Conservation (phyloP, 2,329 filamentous ascomycete genomes). For the Aspergillus uvarum region DNA sequence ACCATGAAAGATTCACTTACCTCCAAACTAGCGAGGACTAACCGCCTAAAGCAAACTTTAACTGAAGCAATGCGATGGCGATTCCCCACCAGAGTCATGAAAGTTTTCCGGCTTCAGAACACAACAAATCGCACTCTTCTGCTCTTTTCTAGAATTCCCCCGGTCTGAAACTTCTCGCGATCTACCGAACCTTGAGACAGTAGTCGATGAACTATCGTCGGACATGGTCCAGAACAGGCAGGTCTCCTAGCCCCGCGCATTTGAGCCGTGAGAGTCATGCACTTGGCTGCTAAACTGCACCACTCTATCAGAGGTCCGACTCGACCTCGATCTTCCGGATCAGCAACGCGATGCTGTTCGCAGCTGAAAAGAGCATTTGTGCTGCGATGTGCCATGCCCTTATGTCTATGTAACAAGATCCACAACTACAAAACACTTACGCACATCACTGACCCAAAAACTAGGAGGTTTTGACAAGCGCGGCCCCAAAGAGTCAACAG, state of each 20-base stretch:
- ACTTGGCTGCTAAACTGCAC: background rate
- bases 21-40: background rate
- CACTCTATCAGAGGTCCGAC: background rate
- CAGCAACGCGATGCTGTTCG: background rate
- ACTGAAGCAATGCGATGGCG: background rate
- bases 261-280: background rate
- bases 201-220: background rate
- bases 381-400: background rate
- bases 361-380: background rate
- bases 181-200: background rate
- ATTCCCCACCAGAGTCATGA: slow-evolving; percentile 1
- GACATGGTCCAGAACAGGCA: slow-evolving; percentile 2
- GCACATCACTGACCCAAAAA: background rate
- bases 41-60: background rate
- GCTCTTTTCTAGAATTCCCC: background rate
- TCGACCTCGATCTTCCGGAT: background rate
- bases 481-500: background rate
- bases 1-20: background rate
- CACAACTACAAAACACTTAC: background rate
- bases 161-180: background rate
- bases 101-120: slow-evolving; percentile 7
- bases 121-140: slow-evolving; percentile 4
- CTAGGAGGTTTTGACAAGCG: background rate
- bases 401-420: background rate
- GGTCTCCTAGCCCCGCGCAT: background rate